Evolutionary conservation across 345 rosid species (phyloP).

Genomic region (Eutrema yunnanense): DNA sequence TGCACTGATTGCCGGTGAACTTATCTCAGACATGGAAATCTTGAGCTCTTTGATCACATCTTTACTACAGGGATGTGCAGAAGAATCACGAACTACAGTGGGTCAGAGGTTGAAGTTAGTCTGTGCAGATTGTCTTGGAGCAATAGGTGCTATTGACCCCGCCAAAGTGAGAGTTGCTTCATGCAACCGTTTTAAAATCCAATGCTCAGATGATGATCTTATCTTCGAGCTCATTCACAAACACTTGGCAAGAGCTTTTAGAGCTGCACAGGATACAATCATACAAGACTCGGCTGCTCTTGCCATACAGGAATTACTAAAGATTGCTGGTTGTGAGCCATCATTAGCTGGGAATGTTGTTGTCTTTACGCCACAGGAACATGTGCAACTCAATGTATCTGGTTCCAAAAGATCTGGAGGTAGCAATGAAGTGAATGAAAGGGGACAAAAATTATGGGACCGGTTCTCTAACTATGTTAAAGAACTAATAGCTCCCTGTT

Average conservation of each 20-base stretch:
- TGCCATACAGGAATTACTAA: slow-evolving; percentile 94
- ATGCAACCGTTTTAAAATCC: slow-evolving; percentile 83
- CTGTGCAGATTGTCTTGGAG: slow-evolving; percentile 94
- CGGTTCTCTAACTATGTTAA: slow-evolving; percentile 89
- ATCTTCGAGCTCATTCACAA: slow-evolving; percentile 91
- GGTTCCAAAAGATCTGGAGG: slow-evolving; percentile 31
- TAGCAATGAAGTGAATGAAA: slow-evolving; percentile 39
- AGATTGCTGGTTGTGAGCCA: slow-evolving; percentile 97
- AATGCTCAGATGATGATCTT: slow-evolving; percentile 98
- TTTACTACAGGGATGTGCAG: slow-evolving; percentile 90
- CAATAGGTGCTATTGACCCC: slow-evolving; percentile 96
- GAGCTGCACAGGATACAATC: slow-evolving; percentile 92
- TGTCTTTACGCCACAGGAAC: slow-evolving; percentile 38
- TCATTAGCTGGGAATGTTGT: slow-evolving; percentile 69
- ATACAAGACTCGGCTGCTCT: slow-evolving; percentile 96
- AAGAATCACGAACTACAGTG: slow-evolving; percentile 88
- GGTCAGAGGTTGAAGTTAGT: slow-evolving; percentile 88
- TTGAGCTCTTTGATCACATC: slow-evolving; percentile 79
- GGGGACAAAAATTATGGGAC: slow-evolving; percentile 94
- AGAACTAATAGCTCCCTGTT: slow-evolving; percentile 94
- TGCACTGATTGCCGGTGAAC: slow-evolving; percentile 69
- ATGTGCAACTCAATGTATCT: slow-evolving; percentile 22
- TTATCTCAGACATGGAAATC: slow-evolving; percentile 69
- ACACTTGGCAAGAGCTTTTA: slow-evolving; percentile 91
- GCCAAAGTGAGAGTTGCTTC: slow-evolving; percentile 77